Percentiles rank a stretch among this genome's conserved stretches.
Conservation (phyloP, 2,329 filamentous ascomycete genomes). For the Aphanocladium album region DNA sequence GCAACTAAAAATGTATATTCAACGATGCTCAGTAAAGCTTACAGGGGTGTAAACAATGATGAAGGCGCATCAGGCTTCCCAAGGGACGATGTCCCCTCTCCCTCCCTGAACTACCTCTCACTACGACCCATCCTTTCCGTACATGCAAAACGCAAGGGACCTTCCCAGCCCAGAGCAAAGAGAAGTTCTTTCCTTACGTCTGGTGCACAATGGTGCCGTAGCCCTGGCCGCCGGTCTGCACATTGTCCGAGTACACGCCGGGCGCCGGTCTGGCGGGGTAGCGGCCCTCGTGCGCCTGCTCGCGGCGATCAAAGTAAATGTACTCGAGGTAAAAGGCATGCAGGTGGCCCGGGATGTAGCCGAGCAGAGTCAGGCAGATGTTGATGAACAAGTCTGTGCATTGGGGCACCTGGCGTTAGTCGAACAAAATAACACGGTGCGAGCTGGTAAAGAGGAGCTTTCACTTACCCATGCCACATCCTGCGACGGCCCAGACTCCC, state of each 20-base stretch:
- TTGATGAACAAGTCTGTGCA: conserved; percentile 58
- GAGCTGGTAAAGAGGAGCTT: background rate
- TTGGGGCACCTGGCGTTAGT: background rate
- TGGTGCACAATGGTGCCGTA: conserved; percentile 48
- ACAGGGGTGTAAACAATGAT: background rate
- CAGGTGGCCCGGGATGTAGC: conserved; percentile 73
- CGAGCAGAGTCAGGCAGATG: conserved; percentile 60
- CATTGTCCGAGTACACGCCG: conserved; percentile 65
- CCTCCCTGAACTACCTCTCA: background rate
- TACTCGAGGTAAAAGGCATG: conserved; percentile 81
- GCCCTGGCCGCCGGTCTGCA: conserved; percentile 67
- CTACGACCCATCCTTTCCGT: background rate
- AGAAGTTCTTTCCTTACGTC: background rate
- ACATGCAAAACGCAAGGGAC: background rate
- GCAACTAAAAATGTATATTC: background rate
- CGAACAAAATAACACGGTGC: background rate
- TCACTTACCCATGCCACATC: conserved; percentile 53
- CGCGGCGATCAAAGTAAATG: conserved; percentile 71
- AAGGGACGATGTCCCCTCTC: no score
- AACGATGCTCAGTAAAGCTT: background rate
- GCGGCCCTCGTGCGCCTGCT: conserved; percentile 55
- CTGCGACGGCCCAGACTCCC: conserved; percentile 59
- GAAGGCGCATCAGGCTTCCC: background rate
- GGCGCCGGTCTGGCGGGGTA: conserved; percentile 53
- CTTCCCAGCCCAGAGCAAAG: background rate